Evolutionary conservation across 768 basidiomycete species (phyloP).

Genomic region (Lentinula boryana): DNA sequence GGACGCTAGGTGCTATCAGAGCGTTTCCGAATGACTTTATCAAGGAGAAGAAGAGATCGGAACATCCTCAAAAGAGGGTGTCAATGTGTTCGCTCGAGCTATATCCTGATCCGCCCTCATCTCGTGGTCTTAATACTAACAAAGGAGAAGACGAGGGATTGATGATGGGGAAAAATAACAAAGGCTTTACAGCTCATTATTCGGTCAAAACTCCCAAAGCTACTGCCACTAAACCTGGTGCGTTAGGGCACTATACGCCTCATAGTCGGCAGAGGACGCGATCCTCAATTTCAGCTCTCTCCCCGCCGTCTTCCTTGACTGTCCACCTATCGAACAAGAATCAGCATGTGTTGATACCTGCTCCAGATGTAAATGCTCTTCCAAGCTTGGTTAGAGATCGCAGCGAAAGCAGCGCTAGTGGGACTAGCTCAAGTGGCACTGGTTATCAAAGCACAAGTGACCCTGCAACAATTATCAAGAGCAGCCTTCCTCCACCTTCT

Average conservation of each 20-base stretch:
- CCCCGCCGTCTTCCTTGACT: neutral
- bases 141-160: neutral
- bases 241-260: neutral
- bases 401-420: neutral
- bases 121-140: neutral
- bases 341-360: neutral
- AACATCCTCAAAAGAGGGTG: neutral
- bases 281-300: neutral
- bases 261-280: conserved; percentile 3
- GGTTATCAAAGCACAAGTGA: neutral
- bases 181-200: neutral
- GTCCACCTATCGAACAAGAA: neutral
- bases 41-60: neutral
- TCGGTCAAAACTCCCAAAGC: neutral
- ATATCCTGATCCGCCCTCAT: neutral
- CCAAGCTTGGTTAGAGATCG: neutral
- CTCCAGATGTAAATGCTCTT: neutral
- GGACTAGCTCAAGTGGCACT: conserved; percentile 1
- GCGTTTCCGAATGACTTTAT: neutral
- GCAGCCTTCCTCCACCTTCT: neutral
- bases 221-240: neutral
- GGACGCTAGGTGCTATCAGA: conserved; percentile 12
- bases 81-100: neutral
- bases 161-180: neutral
- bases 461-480: neutral